Conservation (phyloP, 176 grass and related monocot genomes). For the Eragrostis curvula region DNA sequence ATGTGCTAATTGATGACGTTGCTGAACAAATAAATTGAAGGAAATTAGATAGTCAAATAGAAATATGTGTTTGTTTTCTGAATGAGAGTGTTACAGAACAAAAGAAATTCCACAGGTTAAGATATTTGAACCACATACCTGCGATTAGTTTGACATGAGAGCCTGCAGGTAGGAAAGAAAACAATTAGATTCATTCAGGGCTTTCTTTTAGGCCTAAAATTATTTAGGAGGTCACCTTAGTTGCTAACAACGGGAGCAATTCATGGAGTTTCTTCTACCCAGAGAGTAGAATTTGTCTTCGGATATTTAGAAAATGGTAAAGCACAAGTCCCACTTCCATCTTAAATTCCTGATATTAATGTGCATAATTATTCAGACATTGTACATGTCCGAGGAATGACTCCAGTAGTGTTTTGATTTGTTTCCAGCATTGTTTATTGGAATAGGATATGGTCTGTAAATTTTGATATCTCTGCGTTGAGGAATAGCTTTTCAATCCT, state of each 20-base stretch:
- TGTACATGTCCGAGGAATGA: too few species aligned
- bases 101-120: conserved; percentile 3
- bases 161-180: conserved; percentile 49
- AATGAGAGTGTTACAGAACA: not conserved
- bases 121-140: conserved; percentile 26
- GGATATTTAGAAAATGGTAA: not conserved
- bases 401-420: not conserved
- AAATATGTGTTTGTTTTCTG: not conserved
- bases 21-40: conserved; percentile 12
- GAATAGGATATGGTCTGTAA: not conserved
- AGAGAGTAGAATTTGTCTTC: not conserved
- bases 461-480: not conserved
- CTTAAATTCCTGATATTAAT: not conserved
- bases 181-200: too few species aligned
- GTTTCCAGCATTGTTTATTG: not conserved
- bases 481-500: not conserved
- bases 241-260: too few species aligned
- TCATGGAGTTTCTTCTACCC: not conserved
- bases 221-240: too few species aligned
- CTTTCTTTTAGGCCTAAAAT: too few species aligned
- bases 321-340: not conserved
- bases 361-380: too few species aligned
- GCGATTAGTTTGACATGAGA: conserved; percentile 36
- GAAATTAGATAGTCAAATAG: not conserved
- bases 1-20: not conserved